A percentile compares a stretch with the other conserved stretches of the same genome.
phyloP scores from a whole-genome alignment of 441 rosid genomes.

The Populus trichocarpa region DNA sequence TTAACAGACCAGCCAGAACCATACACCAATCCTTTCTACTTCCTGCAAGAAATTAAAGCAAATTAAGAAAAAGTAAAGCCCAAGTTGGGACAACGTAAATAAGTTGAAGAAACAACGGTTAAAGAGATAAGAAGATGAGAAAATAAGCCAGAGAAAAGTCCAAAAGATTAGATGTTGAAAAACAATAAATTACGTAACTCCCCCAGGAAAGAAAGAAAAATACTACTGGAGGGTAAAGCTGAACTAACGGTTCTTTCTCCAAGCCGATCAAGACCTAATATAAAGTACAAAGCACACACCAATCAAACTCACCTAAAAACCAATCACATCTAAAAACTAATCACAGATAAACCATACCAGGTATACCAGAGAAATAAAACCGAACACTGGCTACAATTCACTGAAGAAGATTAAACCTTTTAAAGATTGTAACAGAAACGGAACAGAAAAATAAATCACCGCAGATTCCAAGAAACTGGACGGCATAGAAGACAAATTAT shows the following conservation, averaged over 20 bases:
- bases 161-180: constrained; percentile 15
- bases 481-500: constrained; percentile 18
- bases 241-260: neutral
- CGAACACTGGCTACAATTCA: neutral
- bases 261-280: neutral
- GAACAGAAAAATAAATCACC: neutral
- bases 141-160: constrained; percentile 18
- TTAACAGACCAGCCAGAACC: constrained; percentile 12
- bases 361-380: constrained; percentile 6
- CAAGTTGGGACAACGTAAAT: constrained; percentile 15
- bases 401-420: neutral
- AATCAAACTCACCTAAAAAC: neutral
- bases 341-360: constrained; percentile 1
- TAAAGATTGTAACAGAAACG: neutral
- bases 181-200: constrained; percentile 2
- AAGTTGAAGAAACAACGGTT: constrained; percentile 28
- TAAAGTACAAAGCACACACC: neutral
- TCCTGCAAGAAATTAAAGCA: constrained; percentile 4
- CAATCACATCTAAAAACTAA: neutral
- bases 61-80: constrained; percentile 15
- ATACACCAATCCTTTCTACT: constrained; percentile 4
- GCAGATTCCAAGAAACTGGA: constrained; percentile 22
- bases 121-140: constrained; percentile 31
- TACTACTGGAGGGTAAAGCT: neutral
- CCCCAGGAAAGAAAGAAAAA: neutral